phyloP scores from a whole-genome alignment of 1,139 yeast genomes.

The Nakaseomyces uthaithaninus region DNA sequence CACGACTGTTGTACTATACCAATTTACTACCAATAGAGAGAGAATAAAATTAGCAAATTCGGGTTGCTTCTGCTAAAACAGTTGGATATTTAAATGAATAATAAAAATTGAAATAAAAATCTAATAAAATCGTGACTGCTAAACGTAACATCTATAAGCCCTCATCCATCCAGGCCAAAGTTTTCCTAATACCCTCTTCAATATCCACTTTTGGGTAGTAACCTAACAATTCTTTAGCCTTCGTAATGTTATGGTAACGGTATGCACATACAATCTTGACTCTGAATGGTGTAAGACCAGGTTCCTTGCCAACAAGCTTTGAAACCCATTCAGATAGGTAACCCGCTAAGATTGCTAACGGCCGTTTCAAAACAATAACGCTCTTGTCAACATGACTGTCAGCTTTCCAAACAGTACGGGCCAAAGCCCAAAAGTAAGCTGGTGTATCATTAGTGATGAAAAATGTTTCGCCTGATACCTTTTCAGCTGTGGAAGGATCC shows the following conservation, averaged over 20 bases:
- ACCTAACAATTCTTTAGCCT: constrained; percentile 71
- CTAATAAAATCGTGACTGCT: background rate
- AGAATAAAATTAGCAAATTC: too few species aligned
- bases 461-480: constrained; percentile 77
- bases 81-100: background rate
- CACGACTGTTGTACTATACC: too few species aligned
- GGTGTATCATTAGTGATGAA: constrained; percentile 93
- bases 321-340: constrained; percentile 69
- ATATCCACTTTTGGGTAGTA: constrained; percentile 75
- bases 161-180: constrained; percentile 87
- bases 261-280: constrained; percentile 91
- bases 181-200: constrained; percentile 72
- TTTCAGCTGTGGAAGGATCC: constrained; percentile 34
- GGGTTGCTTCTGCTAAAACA: too few species aligned
- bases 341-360: constrained; percentile 72
- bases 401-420: constrained; percentile 94
- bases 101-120: background rate
- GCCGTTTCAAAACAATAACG: constrained; percentile 61
- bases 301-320: constrained; percentile 66
- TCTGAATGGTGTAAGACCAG: constrained; percentile 94
- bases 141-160: constrained; percentile 14
- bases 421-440: constrained; percentile 93
- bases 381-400: constrained; percentile 74
- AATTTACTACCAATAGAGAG: too few species aligned
- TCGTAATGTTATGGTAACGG: constrained; percentile 85